Percentiles rank a stretch among this genome's conserved stretches.
Conservation (phyloP, 177 flowering plant species). For the Vitis hybrid region DNA sequence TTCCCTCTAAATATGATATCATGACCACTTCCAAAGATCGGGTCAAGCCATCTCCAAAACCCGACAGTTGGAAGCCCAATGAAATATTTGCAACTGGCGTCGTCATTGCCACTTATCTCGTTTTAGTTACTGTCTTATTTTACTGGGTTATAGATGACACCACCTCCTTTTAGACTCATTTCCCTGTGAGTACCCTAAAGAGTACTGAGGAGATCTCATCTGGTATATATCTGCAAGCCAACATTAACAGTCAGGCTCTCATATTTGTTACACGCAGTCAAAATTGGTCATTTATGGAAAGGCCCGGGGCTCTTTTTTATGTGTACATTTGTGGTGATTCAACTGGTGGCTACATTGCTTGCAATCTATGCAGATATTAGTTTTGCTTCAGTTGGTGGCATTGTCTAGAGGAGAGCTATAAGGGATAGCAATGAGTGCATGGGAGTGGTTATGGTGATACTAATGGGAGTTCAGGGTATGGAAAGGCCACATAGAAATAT, state of each 20-base stretch:
- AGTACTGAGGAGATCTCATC: slow-evolving; percentile 54
- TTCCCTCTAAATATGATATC: slow-evolving; percentile 18
- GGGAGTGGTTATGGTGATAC: too few relatives aligned
- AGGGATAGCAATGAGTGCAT: too few relatives aligned
- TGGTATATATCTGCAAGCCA: slow-evolving; percentile 72
- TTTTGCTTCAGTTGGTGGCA: slow-evolving; percentile 73
- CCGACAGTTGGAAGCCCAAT: slow-evolving; percentile 87
- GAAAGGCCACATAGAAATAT: too few relatives aligned
- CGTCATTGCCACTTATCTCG: slow-evolving; percentile 84
- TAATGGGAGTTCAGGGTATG: too few relatives aligned
- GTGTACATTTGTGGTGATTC: slow-evolving; percentile 81
- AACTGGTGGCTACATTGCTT: slow-evolving; percentile 82
- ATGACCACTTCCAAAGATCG: slow-evolving; percentile 86
- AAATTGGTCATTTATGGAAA: slow-evolving; percentile 76
- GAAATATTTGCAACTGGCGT: slow-evolving; percentile 87
- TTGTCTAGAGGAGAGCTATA: slow-evolving; percentile 18
- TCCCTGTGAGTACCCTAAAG: slow-evolving; percentile 48
- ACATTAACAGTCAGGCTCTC: slow-evolving; percentile 78
- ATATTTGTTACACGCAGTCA: slow-evolving; percentile 22
- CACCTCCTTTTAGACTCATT: slow-evolving; percentile 66
- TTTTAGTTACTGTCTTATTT: slow-evolving; percentile 73
- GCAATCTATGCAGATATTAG: slow-evolving; percentile 74
- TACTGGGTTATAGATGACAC: slow-evolving; percentile 62
- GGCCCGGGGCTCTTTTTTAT: slow-evolving; percentile 76
- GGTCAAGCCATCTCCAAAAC: slow-evolving; percentile 82